Evolutionary conservation across 2,329 filamentous ascomycete species (phyloP).

Genomic region (Aspergillus cejpii): DNA sequence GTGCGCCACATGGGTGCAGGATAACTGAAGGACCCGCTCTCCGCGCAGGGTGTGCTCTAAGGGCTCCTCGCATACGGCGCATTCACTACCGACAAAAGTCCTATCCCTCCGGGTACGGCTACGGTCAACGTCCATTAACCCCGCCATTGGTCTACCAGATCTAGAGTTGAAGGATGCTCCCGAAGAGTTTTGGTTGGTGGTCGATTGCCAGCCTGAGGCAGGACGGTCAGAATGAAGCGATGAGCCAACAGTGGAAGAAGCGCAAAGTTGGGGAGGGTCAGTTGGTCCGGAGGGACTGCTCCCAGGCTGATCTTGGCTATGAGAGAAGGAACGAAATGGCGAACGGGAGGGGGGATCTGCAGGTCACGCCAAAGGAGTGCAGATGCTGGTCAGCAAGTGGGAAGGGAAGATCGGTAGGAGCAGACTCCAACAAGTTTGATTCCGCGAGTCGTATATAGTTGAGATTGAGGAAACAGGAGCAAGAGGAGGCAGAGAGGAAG

Average conservation of each 20-base stretch:
- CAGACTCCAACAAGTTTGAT: not conserved
- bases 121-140: constrained; percentile 67
- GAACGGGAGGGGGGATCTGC: constrained; percentile 25
- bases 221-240: constrained; percentile 17
- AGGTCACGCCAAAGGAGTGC: constrained; percentile 12
- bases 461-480: not conserved
- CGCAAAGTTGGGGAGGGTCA: constrained; percentile 19
- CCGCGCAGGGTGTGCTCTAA: constrained; percentile 90
- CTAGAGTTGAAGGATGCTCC: constrained; percentile 34
- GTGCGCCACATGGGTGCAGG: constrained; percentile 93
- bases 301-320: constrained; percentile 24
- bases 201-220: constrained; percentile 14
- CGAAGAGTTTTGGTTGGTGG: constrained; percentile 27
- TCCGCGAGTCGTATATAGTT: not conserved
- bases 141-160: constrained; percentile 48
- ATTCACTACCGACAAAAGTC: constrained; percentile 91
- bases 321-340: constrained; percentile 28
- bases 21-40: constrained; percentile 90
- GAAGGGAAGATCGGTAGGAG: not conserved
- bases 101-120: constrained; percentile 76
- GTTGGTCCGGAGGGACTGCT: constrained; percentile 27
- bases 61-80: constrained; percentile 93
- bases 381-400: constrained; percentile 4
- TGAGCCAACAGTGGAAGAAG: constrained; percentile 21
- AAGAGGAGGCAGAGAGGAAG: not conserved